Evolutionary conservation across 83 land plant genomes (phyloP), one percentile per base, ranked within the genome.

Genomic region (Picea engelmannii): DNA sequence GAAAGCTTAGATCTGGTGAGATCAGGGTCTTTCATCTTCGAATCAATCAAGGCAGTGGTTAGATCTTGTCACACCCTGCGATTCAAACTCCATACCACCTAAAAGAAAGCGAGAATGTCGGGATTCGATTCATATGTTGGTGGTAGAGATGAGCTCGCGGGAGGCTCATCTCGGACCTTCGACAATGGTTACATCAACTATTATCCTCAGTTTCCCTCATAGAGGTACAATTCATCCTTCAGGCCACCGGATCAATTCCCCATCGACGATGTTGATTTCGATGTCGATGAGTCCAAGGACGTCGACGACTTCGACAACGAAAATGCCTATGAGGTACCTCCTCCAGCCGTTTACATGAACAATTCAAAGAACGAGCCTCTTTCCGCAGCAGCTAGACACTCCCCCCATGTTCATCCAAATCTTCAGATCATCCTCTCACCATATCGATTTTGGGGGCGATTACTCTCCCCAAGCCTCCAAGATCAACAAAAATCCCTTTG

Each of bases 121-220:
- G 70, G 70, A 38, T 4, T 25, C 2, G 70, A 66, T 66, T 66
- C 70, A 66, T 66, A 13, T 17, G 35, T 27, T 5, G 70, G 17
- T 8, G 69, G 42, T 31, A 62, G 31, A 6, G 38, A 25, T 4
- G 78, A 64, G 13, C 82, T 63, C n/a, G 82, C 42, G 13, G 71
- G 16, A 59, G 79, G 58, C 6, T 42, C 62, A 24, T 18, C 81
- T 67, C 85, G 82, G 18, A 88, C 90, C 82, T 90, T 90, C 81
- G 90, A 85, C 80, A 88, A 85, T 75, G 88, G 88, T 44, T 87
- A 87, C 84, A 25, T 81, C 7, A 86, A 84, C 60, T 90, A 79
- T 81, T 88, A 90, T 42, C 91, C 91, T 15, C 89, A 86, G 68
- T 78, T 89, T 61, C 77, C 89, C 42, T 89, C 91, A 18, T 80